Evolutionary conservation across 805 yeast genomes (phyloP).

Genomic region (Saccharomycopsis amapae): DNA sequence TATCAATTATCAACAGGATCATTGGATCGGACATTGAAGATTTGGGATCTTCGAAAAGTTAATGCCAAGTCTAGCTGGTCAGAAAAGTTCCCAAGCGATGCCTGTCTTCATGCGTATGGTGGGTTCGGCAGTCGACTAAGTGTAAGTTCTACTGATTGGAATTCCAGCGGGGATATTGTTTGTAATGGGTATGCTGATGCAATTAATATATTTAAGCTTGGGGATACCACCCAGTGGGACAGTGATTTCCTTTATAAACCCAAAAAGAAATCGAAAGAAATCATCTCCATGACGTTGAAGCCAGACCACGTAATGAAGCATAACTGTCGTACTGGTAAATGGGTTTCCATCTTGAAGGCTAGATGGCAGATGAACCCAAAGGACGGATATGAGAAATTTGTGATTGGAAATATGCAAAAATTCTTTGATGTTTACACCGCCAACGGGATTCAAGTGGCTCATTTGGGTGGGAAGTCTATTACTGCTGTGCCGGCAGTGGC

Average conservation of each 20-base stretch:
- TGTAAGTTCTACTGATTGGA: conserved; percentile 82
- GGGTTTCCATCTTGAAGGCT: conserved; percentile 90
- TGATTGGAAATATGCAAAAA: conserved; percentile 89
- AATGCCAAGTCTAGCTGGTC: conserved; percentile 44
- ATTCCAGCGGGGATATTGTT: conserved; percentile 57
- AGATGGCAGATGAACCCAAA: conserved; percentile 72
- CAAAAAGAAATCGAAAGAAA: conserved; percentile 12
- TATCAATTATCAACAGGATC: conserved; percentile 81
- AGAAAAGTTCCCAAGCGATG: conserved; percentile 35
- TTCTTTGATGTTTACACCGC: conserved; percentile 77
- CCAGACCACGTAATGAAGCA: conserved; percentile 67
- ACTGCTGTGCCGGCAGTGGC: conserved; percentile 93
- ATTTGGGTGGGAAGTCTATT: conserved; percentile 52
- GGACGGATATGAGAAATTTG: conserved; percentile 74
- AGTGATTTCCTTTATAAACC: neutral
- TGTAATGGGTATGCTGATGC: conserved; percentile 93
- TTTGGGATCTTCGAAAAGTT: conserved; percentile 77
- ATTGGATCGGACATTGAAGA: conserved; percentile 70
- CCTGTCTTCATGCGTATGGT: conserved; percentile 31
- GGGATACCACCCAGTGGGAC: conserved; percentile 21
- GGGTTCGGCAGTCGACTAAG: conserved; percentile 66
- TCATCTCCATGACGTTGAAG: conserved; percentile 32
- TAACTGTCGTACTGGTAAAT: conserved; percentile 93
- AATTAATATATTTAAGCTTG: conserved; percentile 61
- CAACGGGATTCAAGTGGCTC: conserved; percentile 72